A percentile compares a stretch with the other conserved stretches of the same genome.
phyloP scores from a whole-genome alignment of 257 asterid genomes.

The Paraleonurus japonicus region DNA sequence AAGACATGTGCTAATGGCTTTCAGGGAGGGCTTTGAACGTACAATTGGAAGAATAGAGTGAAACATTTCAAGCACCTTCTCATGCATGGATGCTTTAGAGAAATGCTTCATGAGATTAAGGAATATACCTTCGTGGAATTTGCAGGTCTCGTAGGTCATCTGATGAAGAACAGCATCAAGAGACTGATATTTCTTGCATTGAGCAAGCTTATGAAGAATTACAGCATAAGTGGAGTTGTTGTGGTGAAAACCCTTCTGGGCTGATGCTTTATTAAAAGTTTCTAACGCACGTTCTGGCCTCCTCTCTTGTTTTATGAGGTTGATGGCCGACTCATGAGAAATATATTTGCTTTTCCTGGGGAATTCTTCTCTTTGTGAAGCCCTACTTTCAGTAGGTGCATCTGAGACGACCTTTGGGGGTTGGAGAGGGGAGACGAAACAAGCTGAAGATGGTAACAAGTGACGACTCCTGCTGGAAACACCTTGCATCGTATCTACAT shows the following conservation, averaged over 20 bases:
- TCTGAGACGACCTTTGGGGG: slow-evolving; percentile 30
- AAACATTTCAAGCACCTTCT: slow-evolving; percentile 79
- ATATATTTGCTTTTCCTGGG: slow-evolving; percentile 50
- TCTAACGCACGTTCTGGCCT: slow-evolving; percentile 64
- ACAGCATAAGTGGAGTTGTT: slow-evolving; percentile 70
- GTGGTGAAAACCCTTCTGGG: slow-evolving; percentile 75
- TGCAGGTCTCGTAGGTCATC: slow-evolving; percentile 90
- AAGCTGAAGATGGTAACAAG: slow-evolving; percentile 43
- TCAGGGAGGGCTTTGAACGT: slow-evolving; percentile 77
- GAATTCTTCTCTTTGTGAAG: slow-evolving; percentile 20
- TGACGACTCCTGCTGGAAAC: slow-evolving; percentile 30
- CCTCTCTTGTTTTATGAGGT: slow-evolving; percentile 57
- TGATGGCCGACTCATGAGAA: slow-evolving; percentile 54
- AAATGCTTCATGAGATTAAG: slow-evolving; percentile 89
- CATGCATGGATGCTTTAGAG: slow-evolving; percentile 62
- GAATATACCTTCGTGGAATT: slow-evolving; percentile 80
- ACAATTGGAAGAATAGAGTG: slow-evolving; percentile 48
- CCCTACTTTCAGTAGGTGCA: slow-evolving; percentile 32
- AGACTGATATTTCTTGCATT: slow-evolving; percentile 50
- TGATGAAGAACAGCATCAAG: slow-evolving; percentile 69
- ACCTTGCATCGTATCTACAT: slow-evolving; percentile 27
- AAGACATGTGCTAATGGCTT: slow-evolving; percentile 88
- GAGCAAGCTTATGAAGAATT: slow-evolving; percentile 80
- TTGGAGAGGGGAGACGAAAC: slow-evolving; percentile 51
- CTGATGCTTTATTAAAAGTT: slow-evolving; percentile 59